Base-by-base conservation (phyloP, 768 basidiomycete species). In the Hysterangium stoloniferum region DNA sequence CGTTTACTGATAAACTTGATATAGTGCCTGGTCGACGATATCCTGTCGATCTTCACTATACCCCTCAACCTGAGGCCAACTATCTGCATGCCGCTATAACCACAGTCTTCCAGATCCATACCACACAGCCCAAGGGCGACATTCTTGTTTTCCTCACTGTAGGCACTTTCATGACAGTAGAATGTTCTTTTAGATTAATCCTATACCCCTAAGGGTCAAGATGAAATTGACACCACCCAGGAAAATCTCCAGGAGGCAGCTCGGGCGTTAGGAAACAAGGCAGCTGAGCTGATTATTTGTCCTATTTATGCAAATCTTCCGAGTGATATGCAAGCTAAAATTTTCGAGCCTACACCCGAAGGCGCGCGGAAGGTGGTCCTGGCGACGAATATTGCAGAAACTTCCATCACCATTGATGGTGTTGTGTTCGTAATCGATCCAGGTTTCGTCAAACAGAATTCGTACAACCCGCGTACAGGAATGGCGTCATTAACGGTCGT, bases 401-500 rank as follows among this genome's bases (percentile, higher is more conserved):
- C 96, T 4, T 94, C 91, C 5, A 99, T 99, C 64, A 99, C 96
- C 6, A 99, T 99, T 58, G 96, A 98, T 48, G 96, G 96, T 25
- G 96, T 99, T 5, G 95, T 98, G 2, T 99, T 96, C 64, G 96
- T 99, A 34, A 98, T 99, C 57, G 96, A 99, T 64, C 96, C 96
- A 2, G 96, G 96, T 11, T 97, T 98, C 61, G 95, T 98, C 58
- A 99, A 99, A 72, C 96, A 99, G 64, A 98, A 99, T 65, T 86
- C 92, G 34, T 99, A 96, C 64, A 99, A 99, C 66, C 96, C 96
- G 2, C 78, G 94, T 61, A 96, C 96, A 37, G 95, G 96, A 12
- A 99, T 99, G 96, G 93, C 91, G 8, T 95, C 93, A 1, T 73
- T 99, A 12, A 81, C 92, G 12, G 92, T 99, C 29, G 94, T 97